A percentile compares a stretch with the other conserved stretches of the same genome.
Evolutionary conservation across 1,284 basidiomycete genomes (phyloP).

Genomic region (Ceratobasidium sp.): DNA sequence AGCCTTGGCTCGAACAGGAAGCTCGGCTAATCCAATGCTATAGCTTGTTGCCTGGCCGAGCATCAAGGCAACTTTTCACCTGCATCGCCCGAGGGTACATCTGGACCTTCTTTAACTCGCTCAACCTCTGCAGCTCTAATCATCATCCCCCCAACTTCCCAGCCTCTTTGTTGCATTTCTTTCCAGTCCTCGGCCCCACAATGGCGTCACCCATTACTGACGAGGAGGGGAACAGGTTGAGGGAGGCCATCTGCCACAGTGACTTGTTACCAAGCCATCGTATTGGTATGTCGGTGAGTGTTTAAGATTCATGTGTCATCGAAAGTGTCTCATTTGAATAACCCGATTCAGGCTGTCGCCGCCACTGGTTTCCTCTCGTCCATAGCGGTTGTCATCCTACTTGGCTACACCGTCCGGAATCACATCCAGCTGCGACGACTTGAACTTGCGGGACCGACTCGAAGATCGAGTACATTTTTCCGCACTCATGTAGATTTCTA

Average conservation of each 20-base stretch:
- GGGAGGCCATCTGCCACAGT: slow-evolving; percentile 24
- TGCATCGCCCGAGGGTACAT: slow-evolving; percentile 14
- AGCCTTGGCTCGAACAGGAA: slow-evolving; percentile 36
- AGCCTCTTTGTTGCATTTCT: not conserved
- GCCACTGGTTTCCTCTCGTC: slow-evolving; percentile 19
- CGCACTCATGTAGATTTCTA: slow-evolving; percentile 44
- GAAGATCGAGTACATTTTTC: slow-evolving; percentile 36
- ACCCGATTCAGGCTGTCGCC: slow-evolving; percentile 5
- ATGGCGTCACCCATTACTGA: slow-evolving; percentile 16
- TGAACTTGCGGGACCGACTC: slow-evolving; percentile 30
- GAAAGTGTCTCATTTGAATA: not conserved
- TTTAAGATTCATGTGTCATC: not conserved
- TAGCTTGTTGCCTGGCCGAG: slow-evolving; percentile 5
- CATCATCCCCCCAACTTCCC: not conserved
- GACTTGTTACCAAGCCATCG: slow-evolving; percentile 16
- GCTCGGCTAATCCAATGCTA: slow-evolving; percentile 26
- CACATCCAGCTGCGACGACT: slow-evolving; percentile 34
- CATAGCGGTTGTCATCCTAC: slow-evolving; percentile 21
- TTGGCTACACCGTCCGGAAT: slow-evolving; percentile 29
- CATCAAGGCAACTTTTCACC: not conserved
- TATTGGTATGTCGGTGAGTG: slow-evolving; percentile 30
- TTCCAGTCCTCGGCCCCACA: not conserved
- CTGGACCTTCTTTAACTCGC: not conserved
- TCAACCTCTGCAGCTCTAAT: slow-evolving; percentile 9
- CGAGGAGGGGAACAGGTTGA: not conserved